phyloP scores from a whole-genome alignment of 2,329 filamentous ascomycete species.

The Calonectria montana region DNA sequence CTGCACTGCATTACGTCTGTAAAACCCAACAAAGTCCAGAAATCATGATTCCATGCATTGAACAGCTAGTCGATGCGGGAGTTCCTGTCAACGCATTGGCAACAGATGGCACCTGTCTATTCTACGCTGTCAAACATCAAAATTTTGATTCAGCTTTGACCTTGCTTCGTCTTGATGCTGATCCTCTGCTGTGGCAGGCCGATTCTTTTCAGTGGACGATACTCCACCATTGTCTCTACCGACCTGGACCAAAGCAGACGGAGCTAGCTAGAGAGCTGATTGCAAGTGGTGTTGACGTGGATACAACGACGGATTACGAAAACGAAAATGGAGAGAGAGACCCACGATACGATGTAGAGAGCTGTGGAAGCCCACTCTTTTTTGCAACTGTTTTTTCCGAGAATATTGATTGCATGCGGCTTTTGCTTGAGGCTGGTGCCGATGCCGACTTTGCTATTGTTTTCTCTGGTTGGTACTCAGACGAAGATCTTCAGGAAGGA shows the following conservation, averaged over 20 bases:
- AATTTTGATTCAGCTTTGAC: not conserved
- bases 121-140: not conserved
- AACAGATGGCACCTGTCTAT: not conserved
- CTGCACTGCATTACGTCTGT: constrained; percentile 15
- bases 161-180: constrained; percentile 14
- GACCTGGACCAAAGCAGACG: not conserved
- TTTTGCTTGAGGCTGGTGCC: constrained; percentile 13
- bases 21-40: not conserved
- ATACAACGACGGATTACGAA: constrained; percentile 5
- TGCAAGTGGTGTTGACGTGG: constrained; percentile 1
- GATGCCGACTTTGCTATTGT: not conserved
- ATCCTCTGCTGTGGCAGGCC: constrained; percentile 15
- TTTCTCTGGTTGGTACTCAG: not conserved
- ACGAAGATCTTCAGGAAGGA: not conserved
- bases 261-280: constrained; percentile 11
- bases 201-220: constrained; percentile 15
- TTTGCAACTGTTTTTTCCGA: constrained; percentile 4
- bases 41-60: not conserved
- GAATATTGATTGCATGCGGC: constrained; percentile 4
- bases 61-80: constrained; percentile 2
- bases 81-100: constrained; percentile 9
- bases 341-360: not conserved
- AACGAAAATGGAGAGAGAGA: not conserved
- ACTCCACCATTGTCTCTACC: constrained; percentile 21
- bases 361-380: constrained; percentile 20